Conservation (phyloP, 257 asterid species). For the Ophiorrhiza pumila region DNA sequence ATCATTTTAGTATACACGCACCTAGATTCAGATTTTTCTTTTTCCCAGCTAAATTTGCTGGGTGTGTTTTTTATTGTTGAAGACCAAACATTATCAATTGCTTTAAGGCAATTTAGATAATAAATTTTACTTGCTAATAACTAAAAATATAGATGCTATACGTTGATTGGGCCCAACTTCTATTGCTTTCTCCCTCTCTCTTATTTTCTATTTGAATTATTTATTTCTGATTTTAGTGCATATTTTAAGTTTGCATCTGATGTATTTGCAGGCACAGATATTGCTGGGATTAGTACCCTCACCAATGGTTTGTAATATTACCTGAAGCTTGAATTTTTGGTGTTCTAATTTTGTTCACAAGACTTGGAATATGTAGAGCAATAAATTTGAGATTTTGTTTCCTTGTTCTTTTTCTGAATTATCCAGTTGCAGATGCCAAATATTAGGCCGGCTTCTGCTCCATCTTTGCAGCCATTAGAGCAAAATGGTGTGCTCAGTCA, state of each 20-base stretch:
- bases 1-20: background rate
- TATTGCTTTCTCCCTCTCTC: slow-evolving; percentile 1
- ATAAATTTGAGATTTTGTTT: background rate
- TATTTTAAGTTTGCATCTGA: slow-evolving; percentile 22
- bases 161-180: background rate
- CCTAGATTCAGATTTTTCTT: too few species aligned
- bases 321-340: slow-evolving; percentile 5
- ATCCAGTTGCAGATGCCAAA: slow-evolving; percentile 78
- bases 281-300: slow-evolving; percentile 82
- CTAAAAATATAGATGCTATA: background rate
- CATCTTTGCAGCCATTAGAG: slow-evolving; percentile 32
- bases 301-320: slow-evolving; percentile 65
- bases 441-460: slow-evolving; percentile 54
- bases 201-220: background rate
- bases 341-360: background rate
- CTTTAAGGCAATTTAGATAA: background rate
- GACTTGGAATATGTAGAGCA: slow-evolving; percentile 16
- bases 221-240: slow-evolving; percentile 8
- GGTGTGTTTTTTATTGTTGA: background rate
- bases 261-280: slow-evolving; percentile 60
- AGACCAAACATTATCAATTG: too few species aligned
- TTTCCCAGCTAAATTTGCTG: background rate
- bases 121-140: background rate
- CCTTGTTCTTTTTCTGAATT: slow-evolving; percentile 28
- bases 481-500: slow-evolving; percentile 43